Conservation (phyloP, 805 yeast genomes). For the Yarrowia yakushimensis region DNA sequence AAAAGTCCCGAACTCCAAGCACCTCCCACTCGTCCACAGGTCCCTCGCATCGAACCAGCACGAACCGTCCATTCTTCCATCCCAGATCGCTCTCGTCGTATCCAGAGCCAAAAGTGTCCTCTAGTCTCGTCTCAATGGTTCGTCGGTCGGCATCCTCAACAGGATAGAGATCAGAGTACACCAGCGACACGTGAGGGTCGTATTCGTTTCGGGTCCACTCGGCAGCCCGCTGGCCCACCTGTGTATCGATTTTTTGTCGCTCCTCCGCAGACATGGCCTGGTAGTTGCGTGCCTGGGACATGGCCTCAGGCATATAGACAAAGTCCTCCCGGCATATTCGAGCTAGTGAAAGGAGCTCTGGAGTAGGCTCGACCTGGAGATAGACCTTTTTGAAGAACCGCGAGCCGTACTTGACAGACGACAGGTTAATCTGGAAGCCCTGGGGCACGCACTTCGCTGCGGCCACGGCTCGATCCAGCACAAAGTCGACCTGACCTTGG, state of each 20-base stretch:
- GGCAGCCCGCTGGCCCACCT: slow-evolving; percentile 46
- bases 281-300: slow-evolving; percentile 30
- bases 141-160: slow-evolving; percentile 63
- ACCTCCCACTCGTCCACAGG: slow-evolving; percentile 66
- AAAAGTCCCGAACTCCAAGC: slow-evolving; percentile 46
- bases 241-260: slow-evolving; percentile 32
- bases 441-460: slow-evolving; percentile 48
- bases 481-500: slow-evolving; percentile 55
- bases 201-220: slow-evolving; percentile 57
- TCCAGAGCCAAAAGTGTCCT: slow-evolving; percentile 57
- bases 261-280: slow-evolving; percentile 34
- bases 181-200: slow-evolving; percentile 70
- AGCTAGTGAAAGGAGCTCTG: slow-evolving; percentile 50
- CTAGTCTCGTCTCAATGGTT: slow-evolving; percentile 60
- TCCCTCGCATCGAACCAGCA: slow-evolving; percentile 67
- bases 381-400: slow-evolving; percentile 52
- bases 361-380: slow-evolving; percentile 45
- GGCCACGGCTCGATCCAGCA: slow-evolving; percentile 55
- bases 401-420: slow-evolving; percentile 48
- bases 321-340: slow-evolving; percentile 40
- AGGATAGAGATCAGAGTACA: slow-evolving; percentile 62
- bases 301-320: slow-evolving; percentile 34
- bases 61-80: slow-evolving; percentile 68
- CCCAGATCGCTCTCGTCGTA: slow-evolving; percentile 42
- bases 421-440: slow-evolving; percentile 41